Evolutionary conservation across 2,329 filamentous ascomycete genomes (phyloP).

Genomic region (Shiraia bambusicola): DNA sequence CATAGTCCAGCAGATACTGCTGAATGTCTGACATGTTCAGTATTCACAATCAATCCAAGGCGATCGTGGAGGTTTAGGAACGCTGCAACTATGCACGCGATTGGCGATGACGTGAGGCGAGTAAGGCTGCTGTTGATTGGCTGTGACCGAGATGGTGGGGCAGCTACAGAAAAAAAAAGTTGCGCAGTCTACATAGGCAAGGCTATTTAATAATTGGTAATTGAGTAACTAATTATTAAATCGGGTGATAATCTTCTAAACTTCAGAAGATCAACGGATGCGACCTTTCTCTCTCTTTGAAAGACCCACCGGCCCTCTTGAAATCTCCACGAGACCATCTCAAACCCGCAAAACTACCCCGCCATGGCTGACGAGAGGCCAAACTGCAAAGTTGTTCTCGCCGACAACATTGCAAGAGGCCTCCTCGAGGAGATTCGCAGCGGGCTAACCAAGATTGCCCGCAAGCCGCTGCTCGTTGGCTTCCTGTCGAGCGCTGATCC

Average conservation of each 20-base stretch:
- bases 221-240: conserved; percentile 2
- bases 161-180: conserved; percentile 17
- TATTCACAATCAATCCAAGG: conserved; percentile 9
- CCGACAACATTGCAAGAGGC: conserved; percentile 80
- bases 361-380: conserved; percentile 43
- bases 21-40: conserved; percentile 54
- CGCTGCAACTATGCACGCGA: conserved; percentile 8
- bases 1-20: conserved; percentile 54
- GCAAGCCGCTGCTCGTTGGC: conserved; percentile 78
- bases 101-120: conserved; percentile 21
- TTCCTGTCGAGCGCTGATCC: conserved; percentile 92
- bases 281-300: conserved; percentile 1
- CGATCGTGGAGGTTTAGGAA: conserved; percentile 6
- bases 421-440: conserved; percentile 77
- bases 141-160: conserved; percentile 22
- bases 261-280: not conserved
- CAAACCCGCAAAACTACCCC: conserved; percentile 14
- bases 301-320: no score
- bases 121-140: conserved; percentile 21
- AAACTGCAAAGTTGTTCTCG: conserved; percentile 89
- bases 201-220: conserved; percentile 4
- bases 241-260: not conserved
- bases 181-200: conserved; percentile 2
- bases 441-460: conserved; percentile 70
- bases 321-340: conserved; percentile 1